Evolutionary conservation across 2,329 filamentous ascomycete species (phyloP).

Genomic region (Emmonsiellopsis sp.): DNA sequence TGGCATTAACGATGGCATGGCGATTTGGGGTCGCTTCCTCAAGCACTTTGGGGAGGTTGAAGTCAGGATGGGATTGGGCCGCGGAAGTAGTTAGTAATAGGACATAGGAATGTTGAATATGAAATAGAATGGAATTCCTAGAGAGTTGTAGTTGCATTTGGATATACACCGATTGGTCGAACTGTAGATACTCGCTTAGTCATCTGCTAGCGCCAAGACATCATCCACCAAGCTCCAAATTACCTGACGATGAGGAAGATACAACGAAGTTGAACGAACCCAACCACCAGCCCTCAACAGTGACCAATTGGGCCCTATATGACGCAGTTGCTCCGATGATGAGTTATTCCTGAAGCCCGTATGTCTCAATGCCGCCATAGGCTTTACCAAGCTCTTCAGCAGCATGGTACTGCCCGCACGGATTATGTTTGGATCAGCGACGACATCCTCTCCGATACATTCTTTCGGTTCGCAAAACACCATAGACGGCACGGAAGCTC

Average conservation of each 20-base stretch:
- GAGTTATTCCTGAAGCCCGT: conserved; percentile 13
- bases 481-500: conserved; percentile 50
- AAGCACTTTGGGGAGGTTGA: conserved; percentile 17
- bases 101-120: no score
- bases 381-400: conserved; percentile 29
- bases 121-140: no score
- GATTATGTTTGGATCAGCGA: conserved; percentile 40
- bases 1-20: conserved; percentile 11
- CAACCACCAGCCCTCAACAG: background rate
- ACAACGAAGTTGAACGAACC: background rate
- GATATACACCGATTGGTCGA: background rate
- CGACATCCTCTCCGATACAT: conserved; percentile 36
- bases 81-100: background rate
- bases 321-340: background rate
- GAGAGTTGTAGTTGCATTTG: no score
- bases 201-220: background rate
- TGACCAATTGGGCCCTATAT: background rate
- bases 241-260: background rate
- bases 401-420: conserved; percentile 11
- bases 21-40: conserved; percentile 15
- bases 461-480: conserved; percentile 38
- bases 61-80: background rate
- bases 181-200: background rate
- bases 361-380: conserved; percentile 38
- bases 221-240: background rate